Evolutionary conservation across 163 green algal species (phyloP).

Genomic region (Scenedesmus sp.): DNA sequence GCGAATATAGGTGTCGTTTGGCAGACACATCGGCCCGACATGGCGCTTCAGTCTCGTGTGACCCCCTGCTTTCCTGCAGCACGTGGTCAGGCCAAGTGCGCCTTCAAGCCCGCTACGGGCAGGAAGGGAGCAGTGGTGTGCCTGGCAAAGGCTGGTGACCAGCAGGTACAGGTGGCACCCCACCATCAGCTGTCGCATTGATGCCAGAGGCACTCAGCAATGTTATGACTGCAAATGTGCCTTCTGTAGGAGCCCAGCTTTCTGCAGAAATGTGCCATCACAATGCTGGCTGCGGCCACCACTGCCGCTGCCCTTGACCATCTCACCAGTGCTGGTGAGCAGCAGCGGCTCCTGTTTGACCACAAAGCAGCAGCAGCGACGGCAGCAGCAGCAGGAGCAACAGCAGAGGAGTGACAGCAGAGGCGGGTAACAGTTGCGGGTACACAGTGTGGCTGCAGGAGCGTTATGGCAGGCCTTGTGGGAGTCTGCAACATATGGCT

Average conservation of each 20-base stretch:
- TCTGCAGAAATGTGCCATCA: constrained; percentile 48
- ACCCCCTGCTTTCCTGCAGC: background rate
- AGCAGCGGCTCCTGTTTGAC: background rate
- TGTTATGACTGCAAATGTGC: background rate
- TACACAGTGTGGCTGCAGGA: no score
- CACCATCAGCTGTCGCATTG: background rate
- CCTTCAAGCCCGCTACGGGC: constrained; percentile 8
- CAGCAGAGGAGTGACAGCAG: no score
- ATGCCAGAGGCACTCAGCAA: background rate
- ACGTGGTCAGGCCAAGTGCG: background rate
- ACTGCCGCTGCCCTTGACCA: constrained; percentile 45
- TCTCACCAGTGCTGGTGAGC: constrained; percentile 39
- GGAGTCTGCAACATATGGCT: background rate
- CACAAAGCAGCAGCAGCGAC: background rate
- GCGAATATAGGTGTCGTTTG: background rate
- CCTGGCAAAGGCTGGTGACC: constrained; percentile 3
- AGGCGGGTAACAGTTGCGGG: no score
- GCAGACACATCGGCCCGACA: constrained; percentile 5
- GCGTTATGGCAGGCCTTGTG: no score
- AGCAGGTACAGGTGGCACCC: constrained; percentile 17
- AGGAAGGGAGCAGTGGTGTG: constrained; percentile 8
- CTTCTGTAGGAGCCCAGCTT: constrained; percentile 43
- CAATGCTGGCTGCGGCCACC: constrained; percentile 42
- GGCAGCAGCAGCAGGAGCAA: background rate
- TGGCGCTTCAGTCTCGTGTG: constrained; percentile 22